These are phyloP conservation scores for Puccinia polysora DNA, from an alignment of 1,284 basidiomycete species.

Conservation along the genomic window DNA sequence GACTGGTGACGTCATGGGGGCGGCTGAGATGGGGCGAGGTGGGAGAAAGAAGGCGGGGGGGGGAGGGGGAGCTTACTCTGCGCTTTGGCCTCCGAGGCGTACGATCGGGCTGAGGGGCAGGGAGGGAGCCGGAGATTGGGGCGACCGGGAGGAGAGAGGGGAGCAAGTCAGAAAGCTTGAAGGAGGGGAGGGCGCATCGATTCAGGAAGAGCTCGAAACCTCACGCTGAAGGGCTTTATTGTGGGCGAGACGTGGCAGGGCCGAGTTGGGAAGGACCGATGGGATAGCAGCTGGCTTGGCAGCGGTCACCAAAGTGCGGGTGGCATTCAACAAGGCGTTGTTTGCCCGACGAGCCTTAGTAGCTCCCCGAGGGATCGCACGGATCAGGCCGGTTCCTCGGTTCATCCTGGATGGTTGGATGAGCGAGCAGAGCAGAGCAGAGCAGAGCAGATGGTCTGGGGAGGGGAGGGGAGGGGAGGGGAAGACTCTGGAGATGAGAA, in stretches of 20 bases:
- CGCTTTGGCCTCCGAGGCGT: conserved; percentile 79
- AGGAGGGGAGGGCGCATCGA: neutral
- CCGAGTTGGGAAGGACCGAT: conserved; percentile 9
- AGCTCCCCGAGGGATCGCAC: conserved; percentile 39
- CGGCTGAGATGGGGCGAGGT: too few relatives aligned
- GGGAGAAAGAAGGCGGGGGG: too few relatives aligned
- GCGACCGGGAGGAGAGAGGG: too few relatives aligned
- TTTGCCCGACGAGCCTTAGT: conserved; percentile 43
- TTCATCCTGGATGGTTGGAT: too few relatives aligned
- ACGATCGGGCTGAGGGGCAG: conserved; percentile 66
- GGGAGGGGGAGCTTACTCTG: conserved; percentile 54
- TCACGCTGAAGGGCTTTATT: conserved; percentile 29
- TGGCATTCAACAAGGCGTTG: conserved; percentile 34
- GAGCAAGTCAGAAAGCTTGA: neutral
- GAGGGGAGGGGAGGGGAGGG: too few relatives aligned
- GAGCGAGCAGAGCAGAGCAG: too few relatives aligned
- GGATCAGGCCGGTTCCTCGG: conserved; percentile 39
- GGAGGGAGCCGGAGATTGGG: too few relatives aligned
- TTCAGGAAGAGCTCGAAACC: too few relatives aligned
- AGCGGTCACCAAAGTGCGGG: conserved; percentile 29
- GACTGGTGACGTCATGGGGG: conserved; percentile 61
- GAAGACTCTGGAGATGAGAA: too few relatives aligned
- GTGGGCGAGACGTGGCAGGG: conserved; percentile 19
- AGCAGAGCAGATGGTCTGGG: too few relatives aligned
- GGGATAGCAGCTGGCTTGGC: conserved; percentile 30